Percentiles rank a stretch among this genome's conserved stretches.
Conservation (phyloP, 768 basidiomycete genomes). For the Sporobolomyces pararoseus region DNA sequence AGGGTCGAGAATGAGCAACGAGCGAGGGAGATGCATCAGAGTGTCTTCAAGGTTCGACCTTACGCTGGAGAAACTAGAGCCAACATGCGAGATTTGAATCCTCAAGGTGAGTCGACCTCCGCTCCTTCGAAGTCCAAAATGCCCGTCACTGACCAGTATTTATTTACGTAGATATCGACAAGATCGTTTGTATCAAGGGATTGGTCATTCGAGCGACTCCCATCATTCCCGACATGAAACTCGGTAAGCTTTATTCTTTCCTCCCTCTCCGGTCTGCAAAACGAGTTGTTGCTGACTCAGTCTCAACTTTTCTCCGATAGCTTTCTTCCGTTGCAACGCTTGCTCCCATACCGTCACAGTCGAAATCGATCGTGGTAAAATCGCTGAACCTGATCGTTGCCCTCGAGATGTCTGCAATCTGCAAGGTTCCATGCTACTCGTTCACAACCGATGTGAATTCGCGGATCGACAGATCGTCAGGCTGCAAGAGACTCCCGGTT, state of each 20-base stretch:
- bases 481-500: conserved; percentile 83
- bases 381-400: conserved; percentile 84
- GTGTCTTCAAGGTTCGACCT: conserved; percentile 88
- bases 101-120: conserved; percentile 60
- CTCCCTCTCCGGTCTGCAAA: no score
- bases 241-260: conserved; percentile 47
- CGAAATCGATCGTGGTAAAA: conserved; percentile 96
- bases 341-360: conserved; percentile 96
- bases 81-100: conserved; percentile 95
- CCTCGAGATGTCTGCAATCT: conserved; percentile 88
- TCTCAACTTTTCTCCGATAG: conserved; percentile 49
- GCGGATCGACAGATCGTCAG: conserved; percentile 92
- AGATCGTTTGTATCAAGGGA: conserved; percentile 91
- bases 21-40: conserved; percentile 74
- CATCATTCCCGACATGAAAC: conserved; percentile 98
- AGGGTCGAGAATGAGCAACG: conserved; percentile 69
- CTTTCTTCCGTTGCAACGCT: conserved; percentile 94
- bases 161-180: conserved; percentile 79
- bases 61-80: conserved; percentile 65
- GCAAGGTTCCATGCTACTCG: conserved; percentile 83
- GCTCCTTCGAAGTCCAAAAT: no score
- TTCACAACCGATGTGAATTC: conserved; percentile 96
- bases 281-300: no score
- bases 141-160: background rate
- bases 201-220: conserved; percentile 95